These are phyloP conservation scores for Citrullus mucosospermus DNA, from an alignment of 306 rosid genomes.

Conservation along the genomic window DNA sequence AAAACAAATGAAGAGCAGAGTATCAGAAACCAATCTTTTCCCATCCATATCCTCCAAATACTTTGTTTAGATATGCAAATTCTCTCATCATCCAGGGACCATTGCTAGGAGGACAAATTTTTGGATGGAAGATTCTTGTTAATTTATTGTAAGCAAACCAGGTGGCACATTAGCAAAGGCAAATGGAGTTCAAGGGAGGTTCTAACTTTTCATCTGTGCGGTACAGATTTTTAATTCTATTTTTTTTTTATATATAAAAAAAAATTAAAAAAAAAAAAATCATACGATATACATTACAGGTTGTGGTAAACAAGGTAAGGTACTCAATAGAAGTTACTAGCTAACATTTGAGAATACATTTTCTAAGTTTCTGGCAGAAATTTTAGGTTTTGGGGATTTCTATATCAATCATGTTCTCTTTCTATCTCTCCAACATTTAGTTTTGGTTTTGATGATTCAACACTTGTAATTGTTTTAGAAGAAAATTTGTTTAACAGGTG, in stretches of 20 bases:
- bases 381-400: background rate
- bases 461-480: background rate
- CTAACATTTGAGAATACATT: constrained; percentile 3
- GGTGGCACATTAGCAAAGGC: background rate
- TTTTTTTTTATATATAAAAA: too few relatives aligned
- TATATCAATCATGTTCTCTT: background rate
- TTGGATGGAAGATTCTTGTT: constrained; percentile 8
- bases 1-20: background rate
- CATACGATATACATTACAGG: background rate
- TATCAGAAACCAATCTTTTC: background rate
- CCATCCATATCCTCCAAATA: background rate
- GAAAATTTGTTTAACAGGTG: background rate
- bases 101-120: background rate
- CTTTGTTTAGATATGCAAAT: background rate
- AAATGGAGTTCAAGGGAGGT: background rate
- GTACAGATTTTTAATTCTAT: background rate
- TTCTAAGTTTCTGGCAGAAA: background rate
- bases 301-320: background rate
- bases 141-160: background rate
- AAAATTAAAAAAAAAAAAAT: background rate
- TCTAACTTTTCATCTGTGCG: background rate
- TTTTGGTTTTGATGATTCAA: background rate
- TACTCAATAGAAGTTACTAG: background rate
- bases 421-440: background rate
- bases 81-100: background rate